Evolutionary conservation across 352 stramenopile species (phyloP).

Genomic region (Pythium brassicae): DNA sequence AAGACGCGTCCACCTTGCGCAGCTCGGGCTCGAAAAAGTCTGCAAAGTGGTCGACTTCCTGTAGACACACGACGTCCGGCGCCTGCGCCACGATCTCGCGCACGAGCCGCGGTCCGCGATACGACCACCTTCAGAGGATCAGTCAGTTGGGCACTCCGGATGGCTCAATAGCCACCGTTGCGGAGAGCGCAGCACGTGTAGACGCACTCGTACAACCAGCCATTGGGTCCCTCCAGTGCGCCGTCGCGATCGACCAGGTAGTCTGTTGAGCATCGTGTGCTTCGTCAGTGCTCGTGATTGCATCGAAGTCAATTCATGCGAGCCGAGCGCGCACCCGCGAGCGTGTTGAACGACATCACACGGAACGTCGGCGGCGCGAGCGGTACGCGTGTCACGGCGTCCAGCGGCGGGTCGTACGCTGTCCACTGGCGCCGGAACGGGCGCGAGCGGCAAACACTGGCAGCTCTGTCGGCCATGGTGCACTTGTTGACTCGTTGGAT

Average conservation of each 20-base stretch:
- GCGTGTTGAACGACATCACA: constrained; percentile 70
- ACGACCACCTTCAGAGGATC: constrained; percentile 26
- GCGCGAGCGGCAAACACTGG: not conserved
- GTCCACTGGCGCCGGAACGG: constrained; percentile 37
- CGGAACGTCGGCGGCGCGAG: constrained; percentile 41
- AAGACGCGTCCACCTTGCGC: constrained; percentile 19
- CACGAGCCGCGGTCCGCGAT: constrained; percentile 39
- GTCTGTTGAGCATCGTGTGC: constrained; percentile 21
- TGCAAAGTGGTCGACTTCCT: constrained; percentile 71
- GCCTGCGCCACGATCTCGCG: constrained; percentile 46
- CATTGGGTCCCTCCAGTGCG: constrained; percentile 16
- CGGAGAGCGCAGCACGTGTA: not conserved
- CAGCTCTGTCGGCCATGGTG: not conserved
- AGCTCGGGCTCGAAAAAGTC: constrained; percentile 69
- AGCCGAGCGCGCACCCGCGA: constrained; percentile 29
- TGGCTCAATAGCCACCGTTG: too few relatives aligned
- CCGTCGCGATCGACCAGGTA: constrained; percentile 44
- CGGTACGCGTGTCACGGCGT: constrained; percentile 12
- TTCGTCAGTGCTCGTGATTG: not conserved
- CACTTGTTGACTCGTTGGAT: not conserved
- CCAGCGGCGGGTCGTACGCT: constrained; percentile 35
- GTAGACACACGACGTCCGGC: constrained; percentile 55
- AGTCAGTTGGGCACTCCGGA: too few relatives aligned
- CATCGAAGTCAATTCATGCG: not conserved
- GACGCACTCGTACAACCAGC: constrained; percentile 47